A percentile compares a stretch with the other conserved stretches of the same genome.
Conservation (phyloP, 306 rosid genomes). For the Glycine latifolia region DNA sequence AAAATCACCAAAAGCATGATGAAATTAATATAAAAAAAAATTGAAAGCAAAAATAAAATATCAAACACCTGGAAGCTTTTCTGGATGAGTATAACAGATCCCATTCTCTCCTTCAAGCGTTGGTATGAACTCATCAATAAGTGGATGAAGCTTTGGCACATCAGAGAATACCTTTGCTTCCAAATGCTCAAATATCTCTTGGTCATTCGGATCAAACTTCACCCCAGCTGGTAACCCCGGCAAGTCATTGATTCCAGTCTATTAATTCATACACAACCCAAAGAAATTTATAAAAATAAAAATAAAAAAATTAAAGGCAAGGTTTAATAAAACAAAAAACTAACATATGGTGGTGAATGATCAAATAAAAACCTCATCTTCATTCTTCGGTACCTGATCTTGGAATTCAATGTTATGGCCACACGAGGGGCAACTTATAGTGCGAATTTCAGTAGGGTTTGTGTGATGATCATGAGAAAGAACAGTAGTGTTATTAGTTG, state of each 20-base stretch:
- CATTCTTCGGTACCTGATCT: constrained; percentile 59
- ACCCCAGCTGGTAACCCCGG: constrained; percentile 84
- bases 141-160: constrained; percentile 73
- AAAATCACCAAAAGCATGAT: not conserved
- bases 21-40: not conserved
- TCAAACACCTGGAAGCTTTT: constrained; percentile 75
- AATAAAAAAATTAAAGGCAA: not conserved
- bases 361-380: not conserved
- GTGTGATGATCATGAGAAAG: not conserved
- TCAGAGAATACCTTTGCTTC: constrained; percentile 72
- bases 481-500: not conserved
- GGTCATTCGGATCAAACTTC: constrained; percentile 87
- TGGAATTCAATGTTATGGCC: constrained; percentile 64
- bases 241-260: constrained; percentile 71
- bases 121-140: constrained; percentile 83
- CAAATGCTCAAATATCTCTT: constrained; percentile 79
- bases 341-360: not conserved
- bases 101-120: constrained; percentile 86
- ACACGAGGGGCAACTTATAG: constrained; percentile 77
- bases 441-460: constrained; percentile 42
- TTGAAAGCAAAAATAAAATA: not conserved
- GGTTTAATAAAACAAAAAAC: not conserved
- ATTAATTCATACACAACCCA: not conserved
- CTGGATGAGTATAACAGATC: constrained; percentile 93
- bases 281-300: not conserved